These are phyloP conservation scores for Hymenoscyphus albidus DNA, from an alignment of 2,329 filamentous ascomycete species.

Conservation along the genomic window DNA sequence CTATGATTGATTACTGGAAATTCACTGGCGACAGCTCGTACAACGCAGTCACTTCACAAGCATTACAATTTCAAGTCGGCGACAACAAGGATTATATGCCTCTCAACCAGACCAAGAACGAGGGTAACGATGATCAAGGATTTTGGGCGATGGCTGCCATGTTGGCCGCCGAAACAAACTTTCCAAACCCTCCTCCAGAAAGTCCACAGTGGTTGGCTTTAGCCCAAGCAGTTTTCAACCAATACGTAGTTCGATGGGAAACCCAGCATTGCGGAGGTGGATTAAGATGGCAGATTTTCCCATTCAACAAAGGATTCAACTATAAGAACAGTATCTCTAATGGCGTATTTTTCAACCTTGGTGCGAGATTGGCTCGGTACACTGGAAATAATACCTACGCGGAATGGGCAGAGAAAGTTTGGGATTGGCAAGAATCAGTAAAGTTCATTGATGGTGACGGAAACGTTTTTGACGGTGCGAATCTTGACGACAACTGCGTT, in stretches of 20 bases:
- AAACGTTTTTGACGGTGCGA: slow-evolving; percentile 58
- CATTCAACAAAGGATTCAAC: slow-evolving; percentile 76
- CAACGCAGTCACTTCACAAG: slow-evolving; percentile 63
- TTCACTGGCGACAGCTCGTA: slow-evolving; percentile 70
- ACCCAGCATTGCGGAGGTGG: slow-evolving; percentile 65
- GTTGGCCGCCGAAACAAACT: slow-evolving; percentile 65
- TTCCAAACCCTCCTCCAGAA: slow-evolving; percentile 49
- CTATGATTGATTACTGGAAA: slow-evolving; percentile 78
- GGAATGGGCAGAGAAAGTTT: slow-evolving; percentile 70
- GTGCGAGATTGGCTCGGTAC: slow-evolving; percentile 66
- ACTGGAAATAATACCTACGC: slow-evolving; percentile 75
- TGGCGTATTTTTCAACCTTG: slow-evolving; percentile 57
- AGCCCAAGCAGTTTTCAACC: slow-evolving; percentile 77
- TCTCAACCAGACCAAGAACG: slow-evolving; percentile 60
- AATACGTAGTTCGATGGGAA: slow-evolving; percentile 71
- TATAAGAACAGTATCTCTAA: slow-evolving; percentile 68
- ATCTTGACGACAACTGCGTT: slow-evolving; percentile 53
- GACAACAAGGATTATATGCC: slow-evolving; percentile 74
- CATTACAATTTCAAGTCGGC: slow-evolving; percentile 70
- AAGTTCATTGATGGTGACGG: slow-evolving; percentile 57
- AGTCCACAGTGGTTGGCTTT: slow-evolving; percentile 66
- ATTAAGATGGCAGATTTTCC: slow-evolving; percentile 78
- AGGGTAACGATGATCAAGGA: slow-evolving; percentile 72
- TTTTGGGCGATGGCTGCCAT: slow-evolving; percentile 71
- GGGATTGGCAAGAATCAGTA: slow-evolving; percentile 62